Base-by-base conservation (phyloP, 2,329 filamentous ascomycete genomes). In the Escovopsis weberi region DNA sequence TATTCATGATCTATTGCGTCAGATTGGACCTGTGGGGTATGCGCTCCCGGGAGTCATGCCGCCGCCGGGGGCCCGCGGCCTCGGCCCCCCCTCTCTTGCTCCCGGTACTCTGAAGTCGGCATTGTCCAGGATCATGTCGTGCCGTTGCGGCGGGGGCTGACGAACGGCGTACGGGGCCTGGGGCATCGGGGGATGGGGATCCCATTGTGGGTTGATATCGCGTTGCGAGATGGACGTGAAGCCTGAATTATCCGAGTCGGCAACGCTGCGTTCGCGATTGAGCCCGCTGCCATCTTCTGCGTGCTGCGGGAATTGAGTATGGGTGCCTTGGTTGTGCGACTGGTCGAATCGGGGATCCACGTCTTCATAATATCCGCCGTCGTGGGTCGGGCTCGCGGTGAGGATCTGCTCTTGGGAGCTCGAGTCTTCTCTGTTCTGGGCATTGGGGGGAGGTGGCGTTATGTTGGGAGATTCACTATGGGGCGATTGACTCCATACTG, bases 141-240 rank as follows among this genome's bases (percentile, higher is more conserved):
- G 77, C 46, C 74, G 74, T 52, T 75, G 67, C 54, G 69, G 72
- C 19, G 65, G 62, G 23, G 67, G 67, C 42, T 63, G 55, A 34
- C 66, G 64, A 33, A 64, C 60, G 18, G 62, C 65, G 51, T 51
- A 63, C 49, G 60, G 67, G 8, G 64, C 63, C 42, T 61, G 64
- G 51, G 64, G 58, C 33, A 67, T 59, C 12, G 64, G 58, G 12
- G 62, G 61, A 37, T 70, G 65, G 2, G 74, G 76, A 48, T 82
- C 76, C 88, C 89, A 95, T 46, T 80, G 79, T 6, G 88, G 89
- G 59, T 95, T 95, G 43, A 95, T 67, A 1, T 84, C 83, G 32
- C 89, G 75, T 61, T 95, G 87, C 0, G 82, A 89, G 38, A 96
- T 82, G 10, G 84, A 91, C 1, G 89, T 95, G 62, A 94, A 95